Percentiles rank a stretch among this genome's conserved stretches.
Evolutionary conservation across 169 alveolate species (phyloP).

Genomic region (Plasmodium reichenowi): DNA sequence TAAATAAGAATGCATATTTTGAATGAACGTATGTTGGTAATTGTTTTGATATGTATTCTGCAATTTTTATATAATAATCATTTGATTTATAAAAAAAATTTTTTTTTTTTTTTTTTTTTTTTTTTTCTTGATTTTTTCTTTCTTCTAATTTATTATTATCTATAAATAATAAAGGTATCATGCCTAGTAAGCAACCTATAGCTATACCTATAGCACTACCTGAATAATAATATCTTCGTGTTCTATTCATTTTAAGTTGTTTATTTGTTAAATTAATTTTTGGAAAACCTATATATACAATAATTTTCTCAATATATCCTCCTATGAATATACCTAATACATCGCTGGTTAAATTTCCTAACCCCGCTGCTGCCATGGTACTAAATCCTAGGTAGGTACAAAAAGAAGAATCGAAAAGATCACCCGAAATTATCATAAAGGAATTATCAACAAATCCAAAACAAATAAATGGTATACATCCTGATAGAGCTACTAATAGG

Average conservation of each 20-base stretch:
- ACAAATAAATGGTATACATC: conserved; percentile 79
- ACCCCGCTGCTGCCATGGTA: conserved; percentile 84
- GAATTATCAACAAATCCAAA: conserved; percentile 84
- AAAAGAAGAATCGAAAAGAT: conserved; percentile 79
- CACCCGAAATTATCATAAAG: conserved; percentile 82
- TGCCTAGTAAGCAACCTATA: conserved; percentile 59
- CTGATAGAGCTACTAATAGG: conserved; percentile 70
- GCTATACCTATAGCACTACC: conserved; percentile 76
- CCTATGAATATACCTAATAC: conserved; percentile 77
- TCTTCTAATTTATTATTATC: conserved; percentile 67
- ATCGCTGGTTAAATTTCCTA: conserved; percentile 80
- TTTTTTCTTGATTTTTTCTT: conserved; percentile 47
- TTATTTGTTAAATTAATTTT: conserved; percentile 59
- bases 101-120: conserved; percentile 34
- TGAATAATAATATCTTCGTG: conserved; percentile 43
- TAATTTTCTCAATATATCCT: conserved; percentile 74
- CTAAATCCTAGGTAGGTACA: conserved; percentile 80
- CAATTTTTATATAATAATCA: conserved; percentile 13
- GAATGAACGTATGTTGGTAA: conserved; percentile 30
- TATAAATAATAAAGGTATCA: conserved; percentile 65
- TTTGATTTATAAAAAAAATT: not conserved
- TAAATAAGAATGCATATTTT: conserved; percentile 59
- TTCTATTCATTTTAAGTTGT: conserved; percentile 68
- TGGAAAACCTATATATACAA: conserved; percentile 24
- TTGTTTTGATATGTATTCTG: conserved; percentile 17